A percentile compares a stretch with the other conserved stretches of the same genome.
phyloP scores from a whole-genome alignment of 306 rosid genomes.

The Glycine latifolia region DNA sequence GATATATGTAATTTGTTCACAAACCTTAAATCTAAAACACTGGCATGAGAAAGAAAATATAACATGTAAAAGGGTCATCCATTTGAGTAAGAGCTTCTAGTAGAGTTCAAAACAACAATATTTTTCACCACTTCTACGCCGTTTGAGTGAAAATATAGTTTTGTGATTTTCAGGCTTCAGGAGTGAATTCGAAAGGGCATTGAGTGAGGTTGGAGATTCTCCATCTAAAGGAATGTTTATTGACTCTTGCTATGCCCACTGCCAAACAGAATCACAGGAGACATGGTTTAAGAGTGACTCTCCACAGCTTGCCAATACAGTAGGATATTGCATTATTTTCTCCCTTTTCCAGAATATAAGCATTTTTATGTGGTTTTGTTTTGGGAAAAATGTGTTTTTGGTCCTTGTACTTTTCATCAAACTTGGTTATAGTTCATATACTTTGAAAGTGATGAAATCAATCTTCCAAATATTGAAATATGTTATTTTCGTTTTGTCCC shows the following conservation, averaged over 20 bases:
- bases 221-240: conserved; percentile 70
- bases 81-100: not conserved
- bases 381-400: no score
- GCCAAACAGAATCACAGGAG: conserved; percentile 90
- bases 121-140: not conserved
- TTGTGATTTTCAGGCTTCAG: conserved; percentile 64
- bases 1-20: not conserved
- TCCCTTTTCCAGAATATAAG: not conserved
- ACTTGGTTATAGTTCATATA: no score
- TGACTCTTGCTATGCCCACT: conserved; percentile 90
- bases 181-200: conserved; percentile 64
- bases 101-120: no score
- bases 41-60: no score
- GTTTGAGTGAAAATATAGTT: not conserved
- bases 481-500: no score
- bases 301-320: conserved; percentile 66
- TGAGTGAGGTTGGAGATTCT: conserved; percentile 49
- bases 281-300: conserved; percentile 74
- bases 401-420: no score
- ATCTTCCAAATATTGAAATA: no score
- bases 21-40: not conserved
- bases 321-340: conserved; percentile 45
- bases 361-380: not conserved
- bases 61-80: not conserved
- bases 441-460: no score